Evolutionary conservation across 495 filamentous ascomycete species (phyloP), one percentile per base, ranked within the genome.

Genomic region (Zalerion maritima): DNA sequence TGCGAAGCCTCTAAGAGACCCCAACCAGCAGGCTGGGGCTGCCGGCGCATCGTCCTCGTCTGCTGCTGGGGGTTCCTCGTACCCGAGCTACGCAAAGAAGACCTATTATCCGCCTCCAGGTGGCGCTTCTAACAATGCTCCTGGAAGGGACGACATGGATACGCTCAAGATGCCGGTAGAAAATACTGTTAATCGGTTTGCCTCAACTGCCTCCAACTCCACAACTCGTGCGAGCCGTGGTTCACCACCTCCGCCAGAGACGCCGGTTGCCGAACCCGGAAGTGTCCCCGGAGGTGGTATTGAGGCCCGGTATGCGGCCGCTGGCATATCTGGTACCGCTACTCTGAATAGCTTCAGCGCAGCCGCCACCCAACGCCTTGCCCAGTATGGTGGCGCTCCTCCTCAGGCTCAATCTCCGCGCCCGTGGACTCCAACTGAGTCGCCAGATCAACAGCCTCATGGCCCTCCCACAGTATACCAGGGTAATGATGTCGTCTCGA

Each of bases 371-470:
- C 77, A 81, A 45, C 64, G 85, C 25, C 46, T 73, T 30, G 70
- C 76, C 14, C 80, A 84, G 30, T 91, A 94, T 57, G 63, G 64
- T 15, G 44, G 51, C 21, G 51, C 55, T 9, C 47, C 44, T 24
- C 45, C 51, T 16, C 64, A 64, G 32, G 38, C 49, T 21, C 63
- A 63, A 29, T 60, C 71, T 6, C 62, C 68, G 21, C 68, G 87
- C 29, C 85, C 85, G 26, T 97, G 89, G 89, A 97, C 91, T 11
- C 89, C 89, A 1, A 96, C 89, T 16, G 89, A 97, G 47, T 64
- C 76, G 31, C 86, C 89, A 2, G 89, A 81, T 4, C 77, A 73
- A 32, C 73, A 84, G 33, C 86, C 84, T 2, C 84, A 92, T 62
- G 89, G 87, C 0, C 86, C 89, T 18, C 85, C 89, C 3, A 84